Percentiles rank a stretch among this genome's conserved stretches.
Conservation (phyloP, 768 basidiomycete genomes). For the Mycena venus region DNA sequence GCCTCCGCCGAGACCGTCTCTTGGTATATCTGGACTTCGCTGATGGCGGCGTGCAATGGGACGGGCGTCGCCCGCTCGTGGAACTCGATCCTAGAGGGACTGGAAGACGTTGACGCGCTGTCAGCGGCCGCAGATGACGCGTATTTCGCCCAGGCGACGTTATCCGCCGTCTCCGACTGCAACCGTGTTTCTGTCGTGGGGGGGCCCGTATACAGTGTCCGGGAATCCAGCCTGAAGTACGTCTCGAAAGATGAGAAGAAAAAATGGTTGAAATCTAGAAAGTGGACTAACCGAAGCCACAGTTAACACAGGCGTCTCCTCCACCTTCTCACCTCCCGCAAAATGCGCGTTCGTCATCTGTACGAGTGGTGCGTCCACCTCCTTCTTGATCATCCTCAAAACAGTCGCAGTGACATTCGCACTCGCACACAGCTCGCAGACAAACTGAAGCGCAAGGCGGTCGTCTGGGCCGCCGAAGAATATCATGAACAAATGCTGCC, state of each 20-base stretch:
- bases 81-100: constrained; percentile 75
- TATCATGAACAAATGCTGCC: constrained; percentile 83
- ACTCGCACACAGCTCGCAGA: constrained; percentile 85
- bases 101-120: constrained; percentile 40
- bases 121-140: constrained; percentile 44
- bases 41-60: constrained; percentile 72
- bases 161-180: constrained; percentile 89
- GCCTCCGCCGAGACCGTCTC: constrained; percentile 21
- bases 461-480: constrained; percentile 98
- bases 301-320: constrained; percentile 57
- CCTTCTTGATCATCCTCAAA: constrained; percentile 70
- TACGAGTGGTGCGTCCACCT: constrained; percentile 39
- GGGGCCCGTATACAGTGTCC: constrained; percentile 81
- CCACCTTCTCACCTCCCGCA: constrained; percentile 38
- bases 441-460: constrained; percentile 86
- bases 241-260: background rate
- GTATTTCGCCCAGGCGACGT: constrained; percentile 79
- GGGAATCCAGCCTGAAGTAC: constrained; percentile 56
- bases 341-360: constrained; percentile 45
- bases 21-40: constrained; percentile 52
- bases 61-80: constrained; percentile 63
- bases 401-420: constrained; percentile 80
- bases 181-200: constrained; percentile 73
- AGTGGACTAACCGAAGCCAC: constrained; percentile 59
- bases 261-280: background rate